These are phyloP conservation scores for Phyllosticta capitalensis DNA, from an alignment of 2,329 filamentous ascomycete genomes.

Conservation along the genomic window DNA sequence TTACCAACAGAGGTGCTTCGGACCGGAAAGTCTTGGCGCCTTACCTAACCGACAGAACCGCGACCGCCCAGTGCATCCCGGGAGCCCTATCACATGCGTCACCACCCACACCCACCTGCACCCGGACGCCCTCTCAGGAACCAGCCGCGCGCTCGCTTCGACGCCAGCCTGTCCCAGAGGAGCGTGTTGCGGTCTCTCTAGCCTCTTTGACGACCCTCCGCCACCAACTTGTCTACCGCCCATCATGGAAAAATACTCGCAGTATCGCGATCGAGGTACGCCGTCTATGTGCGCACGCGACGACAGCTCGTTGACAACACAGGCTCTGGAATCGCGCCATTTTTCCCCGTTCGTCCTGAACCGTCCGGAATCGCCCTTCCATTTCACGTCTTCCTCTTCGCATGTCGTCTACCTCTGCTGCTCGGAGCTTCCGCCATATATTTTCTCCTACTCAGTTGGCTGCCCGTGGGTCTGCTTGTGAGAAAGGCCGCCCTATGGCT, in stretches of 20 bases:
- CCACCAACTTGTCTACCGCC: neutral
- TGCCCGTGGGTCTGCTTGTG: slow-evolving; percentile 58
- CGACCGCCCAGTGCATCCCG: too few relatives aligned
- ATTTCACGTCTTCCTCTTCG: slow-evolving; percentile 63
- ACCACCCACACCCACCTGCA: neutral
- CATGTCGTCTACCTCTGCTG: slow-evolving; percentile 71
- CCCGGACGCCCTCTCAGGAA: neutral
- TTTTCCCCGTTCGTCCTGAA: slow-evolving; percentile 69
- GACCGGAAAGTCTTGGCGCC: neutral
- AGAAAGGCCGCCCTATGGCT: slow-evolving; percentile 85
- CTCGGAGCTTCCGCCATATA: slow-evolving; percentile 58
- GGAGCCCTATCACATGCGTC: slow-evolving; percentile 6
- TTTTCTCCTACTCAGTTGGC: slow-evolving; percentile 73
- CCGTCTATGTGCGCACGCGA: neutral
- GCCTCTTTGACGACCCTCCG: neutral
- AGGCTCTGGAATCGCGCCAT: slow-evolving; percentile 95
- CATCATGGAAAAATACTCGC: slow-evolving; percentile 86
- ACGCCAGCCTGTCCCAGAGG: slow-evolving; percentile 3
- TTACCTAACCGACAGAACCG: neutral
- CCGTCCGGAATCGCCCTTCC: slow-evolving; percentile 55
- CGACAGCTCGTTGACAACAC: slow-evolving; percentile 5
- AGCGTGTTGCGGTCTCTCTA: neutral
- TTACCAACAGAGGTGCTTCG: neutral
- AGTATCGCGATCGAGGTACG: slow-evolving; percentile 80
- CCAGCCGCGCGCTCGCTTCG: neutral